Conservation (phyloP, 768 basidiomycete genomes). For the Suillus subaureus region DNA sequence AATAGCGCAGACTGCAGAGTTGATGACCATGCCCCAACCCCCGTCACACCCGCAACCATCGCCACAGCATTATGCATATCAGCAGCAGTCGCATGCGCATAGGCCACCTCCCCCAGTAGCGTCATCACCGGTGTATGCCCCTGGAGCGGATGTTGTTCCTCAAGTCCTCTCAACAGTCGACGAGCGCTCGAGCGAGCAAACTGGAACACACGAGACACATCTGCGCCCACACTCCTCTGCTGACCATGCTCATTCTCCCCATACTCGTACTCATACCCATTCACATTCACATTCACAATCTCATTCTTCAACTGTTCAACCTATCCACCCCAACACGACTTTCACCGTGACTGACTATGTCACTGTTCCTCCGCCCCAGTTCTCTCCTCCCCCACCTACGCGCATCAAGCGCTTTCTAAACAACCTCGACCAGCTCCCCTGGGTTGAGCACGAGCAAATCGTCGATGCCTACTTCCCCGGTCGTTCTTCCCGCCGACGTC, state of each 20-base stretch:
- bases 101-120: conserved; percentile 1
- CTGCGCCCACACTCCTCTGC: background rate
- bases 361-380: conserved; percentile 15
- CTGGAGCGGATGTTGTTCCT: background rate
- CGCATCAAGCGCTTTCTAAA: conserved; percentile 39
- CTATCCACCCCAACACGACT: background rate
- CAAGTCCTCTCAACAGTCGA: conserved; percentile 6
- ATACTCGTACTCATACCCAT: background rate
- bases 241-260: background rate
- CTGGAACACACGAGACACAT: background rate
- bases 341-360: conserved; percentile 5
- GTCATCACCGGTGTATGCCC: background rate
- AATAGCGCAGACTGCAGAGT: conserved; percentile 9
- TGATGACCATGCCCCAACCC: conserved; percentile 8
- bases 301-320: conserved; percentile 1
- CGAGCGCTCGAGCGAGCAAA: conserved; percentile 6
- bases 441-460: conserved; percentile 44
- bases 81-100: background rate
- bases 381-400: conserved; percentile 29
- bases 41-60: background rate
- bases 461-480: conserved; percentile 49
- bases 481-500: conserved; percentile 19
- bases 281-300: background rate
- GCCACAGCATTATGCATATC: background rate
- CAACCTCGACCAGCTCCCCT: conserved; percentile 44